Base-by-base conservation (phyloP, 2,329 filamentous ascomycete species). In the Dothideomycetidae sp. region DNA sequence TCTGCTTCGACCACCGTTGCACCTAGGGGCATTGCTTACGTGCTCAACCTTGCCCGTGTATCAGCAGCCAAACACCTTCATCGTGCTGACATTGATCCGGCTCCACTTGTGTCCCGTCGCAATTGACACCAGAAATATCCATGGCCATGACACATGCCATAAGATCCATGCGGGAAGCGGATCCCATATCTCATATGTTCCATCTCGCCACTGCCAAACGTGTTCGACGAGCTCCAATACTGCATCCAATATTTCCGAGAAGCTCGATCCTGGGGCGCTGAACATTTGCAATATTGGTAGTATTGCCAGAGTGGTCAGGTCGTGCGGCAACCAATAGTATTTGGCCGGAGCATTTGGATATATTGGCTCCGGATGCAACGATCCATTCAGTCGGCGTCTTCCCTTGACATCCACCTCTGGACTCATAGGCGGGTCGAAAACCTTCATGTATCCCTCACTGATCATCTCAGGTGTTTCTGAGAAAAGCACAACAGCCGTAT, bases 291-390 rank as follows among this genome's bases (percentile, higher is more conserved):
- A 45, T 0, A 70, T 42, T 0, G 69, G 72, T 0, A 66, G 52
- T 1, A 75, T 23, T 0, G 75, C 50, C 1, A 66, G 55, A 1
- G 64, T 60, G 1, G 76, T 58, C 0, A 81, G 37, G 40, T 82
- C 78, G 44, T 82, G 75, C 0, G 70, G 73, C n/a, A 76, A 51
- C 77, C 77, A 82, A 54, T 78, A 80, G 47, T 66, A 69, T 1
- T 38, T 52, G 41, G 46, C 44, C 5, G 33, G 45, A 12, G 17
- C 42, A 3, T 39, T 18, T 10, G 49, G 47, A 19, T 33, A 44
- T 4, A 47, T 37, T 18, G 51, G 54, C 29, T 44, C 54, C 40
- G 43, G 37, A 15, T 21, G 23, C 5, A 37, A 39, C 3, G 43
- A 42, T 12, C 48, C 46, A 13, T 49, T 45, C 9, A 41, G 30